Base-by-base conservation (phyloP, 176 grass and related monocot genomes). In the Typha latifolia region DNA sequence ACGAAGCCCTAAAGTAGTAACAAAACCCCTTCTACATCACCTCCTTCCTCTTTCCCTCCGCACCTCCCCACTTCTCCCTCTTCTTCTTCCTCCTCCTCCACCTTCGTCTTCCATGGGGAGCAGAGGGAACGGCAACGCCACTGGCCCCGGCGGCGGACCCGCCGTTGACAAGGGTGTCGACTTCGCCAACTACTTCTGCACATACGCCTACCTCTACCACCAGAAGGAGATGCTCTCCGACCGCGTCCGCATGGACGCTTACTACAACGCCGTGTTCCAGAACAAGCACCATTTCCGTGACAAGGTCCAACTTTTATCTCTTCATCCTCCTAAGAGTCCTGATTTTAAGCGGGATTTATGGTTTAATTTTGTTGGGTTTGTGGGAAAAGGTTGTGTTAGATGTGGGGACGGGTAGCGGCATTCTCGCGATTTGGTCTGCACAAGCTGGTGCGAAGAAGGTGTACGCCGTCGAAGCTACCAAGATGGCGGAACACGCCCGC, bases 161-260 rank as follows among this genome's bases (percentile, higher is more conserved):
- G 27, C 29, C 2, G 93, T 99, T 4, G 95, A 94, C 71, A 99
- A 99, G 68, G 86, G 83, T 47, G 95, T 99, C 22, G 89, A 99
- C 75, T 99, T 90, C 62, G 95, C 89, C 49, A 99, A 99, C 81
- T 99, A 99, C 68, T 99, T 99, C 79, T 99, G 95, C 77, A 99
- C 95, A 49, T 94, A 99, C 61, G 82, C 68, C 32, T 93, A 82
- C 71, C 83, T 99, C 43, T 99, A 90, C 70, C 95, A 99, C 68
- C 95, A 99, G 71, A 99, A 99, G 83, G 95, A 94, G 89, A 99
- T 99, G 95, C 95, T 99, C 48, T 90, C 83, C 76, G 95, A 94
- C 73, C 83, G 81, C 56, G 86, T 87, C 47, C 89, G 95, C 67
- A 99, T 94, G 95, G 89, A 99, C 76, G 95, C 89, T 31, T 99